Evolutionary conservation across 352 stramenopile genomes (phyloP).

Genomic region (Globisporangium yorkense): DNA sequence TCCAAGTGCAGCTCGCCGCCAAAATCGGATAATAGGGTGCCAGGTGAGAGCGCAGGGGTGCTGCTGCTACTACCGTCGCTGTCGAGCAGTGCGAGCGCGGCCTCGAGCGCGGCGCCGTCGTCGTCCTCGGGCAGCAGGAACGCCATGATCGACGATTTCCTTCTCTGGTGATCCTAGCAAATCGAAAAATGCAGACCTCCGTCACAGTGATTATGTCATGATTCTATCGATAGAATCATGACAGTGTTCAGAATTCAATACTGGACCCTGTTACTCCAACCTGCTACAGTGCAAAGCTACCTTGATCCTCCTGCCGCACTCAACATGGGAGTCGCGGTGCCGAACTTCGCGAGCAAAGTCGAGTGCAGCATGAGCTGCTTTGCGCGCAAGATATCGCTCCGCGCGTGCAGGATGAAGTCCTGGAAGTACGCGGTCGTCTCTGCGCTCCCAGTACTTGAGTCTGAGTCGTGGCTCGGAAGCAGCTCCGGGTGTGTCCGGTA

Average conservation of each 20-base stretch:
- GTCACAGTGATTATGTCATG: too few species aligned
- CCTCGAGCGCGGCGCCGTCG: conserved; percentile 10
- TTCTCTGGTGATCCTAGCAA: too few species aligned
- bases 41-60: neutral
- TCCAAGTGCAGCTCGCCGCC: too few species aligned
- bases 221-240: too few species aligned
- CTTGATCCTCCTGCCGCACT: too few species aligned
- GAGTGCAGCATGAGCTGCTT: conserved; percentile 1
- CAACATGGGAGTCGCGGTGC: neutral
- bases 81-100: conserved; percentile 15
- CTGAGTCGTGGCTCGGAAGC: too few species aligned
- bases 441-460: neutral
- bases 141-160: too few species aligned
- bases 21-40: too few species aligned
- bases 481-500: neutral
- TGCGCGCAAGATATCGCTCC: neutral
- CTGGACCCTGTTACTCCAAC: too few species aligned
- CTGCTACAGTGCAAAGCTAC: too few species aligned
- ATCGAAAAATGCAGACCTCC: too few species aligned
- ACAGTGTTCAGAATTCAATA: too few species aligned
- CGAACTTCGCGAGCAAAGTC: neutral
- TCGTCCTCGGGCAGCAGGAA: conserved; percentile 5
- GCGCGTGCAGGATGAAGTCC: neutral
- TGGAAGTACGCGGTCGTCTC: conserved; percentile 1
- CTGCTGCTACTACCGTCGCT: neutral